Percentiles rank a stretch among this genome's conserved stretches.
Evolutionary conservation across 192 early-diverging fungal genomes (phyloP).

Genomic region (Podila epigama): DNA sequence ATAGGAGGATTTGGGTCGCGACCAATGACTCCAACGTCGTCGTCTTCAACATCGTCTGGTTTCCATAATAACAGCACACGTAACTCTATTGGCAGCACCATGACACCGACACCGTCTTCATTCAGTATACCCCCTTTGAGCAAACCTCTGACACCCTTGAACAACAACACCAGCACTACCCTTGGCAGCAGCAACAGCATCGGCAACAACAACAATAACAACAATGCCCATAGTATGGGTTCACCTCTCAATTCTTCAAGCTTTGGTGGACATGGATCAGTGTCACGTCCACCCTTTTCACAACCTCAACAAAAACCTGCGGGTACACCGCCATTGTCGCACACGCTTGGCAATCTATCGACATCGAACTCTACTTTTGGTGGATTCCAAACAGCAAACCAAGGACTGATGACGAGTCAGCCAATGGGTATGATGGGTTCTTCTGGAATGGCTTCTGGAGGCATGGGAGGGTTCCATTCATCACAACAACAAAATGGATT

Average conservation of each 20-base stretch:
- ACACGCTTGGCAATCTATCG: conserved; percentile 44
- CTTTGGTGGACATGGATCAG: no score
- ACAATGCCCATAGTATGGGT: no score
- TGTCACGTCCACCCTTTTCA: conserved; percentile 23
- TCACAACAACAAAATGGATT: conserved; percentile 3
- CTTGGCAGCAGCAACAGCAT: no score
- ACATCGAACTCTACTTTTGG: conserved; percentile 36
- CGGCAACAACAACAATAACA: no score
- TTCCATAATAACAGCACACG: background rate
- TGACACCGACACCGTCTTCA: conserved; percentile 20
- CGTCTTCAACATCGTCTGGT: background rate
- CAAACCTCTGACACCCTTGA: conserved; percentile 21
- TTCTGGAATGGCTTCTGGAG: conserved; percentile 21
- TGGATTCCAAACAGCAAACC: conserved; percentile 36
- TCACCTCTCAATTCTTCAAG: conserved; percentile 9
- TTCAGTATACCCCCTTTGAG: conserved; percentile 46
- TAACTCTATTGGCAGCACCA: background rate
- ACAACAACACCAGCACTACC: no score
- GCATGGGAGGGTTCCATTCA: conserved; percentile 36
- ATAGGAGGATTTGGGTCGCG: conserved; percentile 18
- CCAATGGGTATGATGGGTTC: conserved; percentile 1
- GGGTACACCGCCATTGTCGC: conserved; percentile 34
- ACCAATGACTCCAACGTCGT: conserved; percentile 27
- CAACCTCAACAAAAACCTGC: conserved; percentile 49
- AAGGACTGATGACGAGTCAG: background rate